Evolutionary conservation across 768 basidiomycete species (phyloP).

Genomic region (Termitomyces sp.): DNA sequence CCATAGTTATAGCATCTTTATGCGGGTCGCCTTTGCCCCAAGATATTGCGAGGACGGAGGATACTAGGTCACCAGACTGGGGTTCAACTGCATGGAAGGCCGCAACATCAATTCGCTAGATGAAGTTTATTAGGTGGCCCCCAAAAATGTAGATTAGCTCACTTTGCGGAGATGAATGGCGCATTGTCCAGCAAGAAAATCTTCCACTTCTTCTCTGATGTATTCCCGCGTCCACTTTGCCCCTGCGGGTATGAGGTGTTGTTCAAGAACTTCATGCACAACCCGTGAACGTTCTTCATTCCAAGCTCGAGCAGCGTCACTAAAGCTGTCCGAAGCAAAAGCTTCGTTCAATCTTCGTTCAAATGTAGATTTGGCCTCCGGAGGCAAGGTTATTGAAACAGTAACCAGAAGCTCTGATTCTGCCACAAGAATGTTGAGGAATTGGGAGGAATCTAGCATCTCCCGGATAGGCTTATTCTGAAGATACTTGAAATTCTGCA

Average conservation of each 20-base stretch:
- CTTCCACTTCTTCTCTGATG: constrained; percentile 87
- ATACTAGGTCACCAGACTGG: constrained; percentile 64
- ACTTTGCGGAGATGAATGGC: constrained; percentile 68
- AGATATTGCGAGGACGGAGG: constrained; percentile 84
- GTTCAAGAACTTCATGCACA: constrained; percentile 72
- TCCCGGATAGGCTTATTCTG: constrained; percentile 66
- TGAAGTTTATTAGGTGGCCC: constrained; percentile 11
- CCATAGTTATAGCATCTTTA: constrained; percentile 81
- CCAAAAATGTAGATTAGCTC: constrained; percentile 19
- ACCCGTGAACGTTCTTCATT: constrained; percentile 80
- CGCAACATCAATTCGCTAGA: constrained; percentile 77
- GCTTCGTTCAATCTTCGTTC: constrained; percentile 75
- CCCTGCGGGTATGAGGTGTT: constrained; percentile 78
- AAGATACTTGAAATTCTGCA: constrained; percentile 93
- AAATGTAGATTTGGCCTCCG: constrained; percentile 58
- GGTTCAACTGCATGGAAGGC: constrained; percentile 62
- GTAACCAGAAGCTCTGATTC: constrained; percentile 87
- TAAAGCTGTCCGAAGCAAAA: constrained; percentile 79
- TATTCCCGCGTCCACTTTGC: constrained; percentile 88
- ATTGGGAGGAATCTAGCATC: constrained; percentile 72
- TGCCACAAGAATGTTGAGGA: constrained; percentile 85
- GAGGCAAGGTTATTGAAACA: constrained; percentile 62
- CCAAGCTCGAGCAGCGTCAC: constrained; percentile 85
- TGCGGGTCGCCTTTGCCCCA: constrained; percentile 95
- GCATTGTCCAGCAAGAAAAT: constrained; percentile 66